Base-by-base conservation (phyloP, 371 early-diverging fungal genomes). In the Neoconidiobolus thromboides region DNA sequence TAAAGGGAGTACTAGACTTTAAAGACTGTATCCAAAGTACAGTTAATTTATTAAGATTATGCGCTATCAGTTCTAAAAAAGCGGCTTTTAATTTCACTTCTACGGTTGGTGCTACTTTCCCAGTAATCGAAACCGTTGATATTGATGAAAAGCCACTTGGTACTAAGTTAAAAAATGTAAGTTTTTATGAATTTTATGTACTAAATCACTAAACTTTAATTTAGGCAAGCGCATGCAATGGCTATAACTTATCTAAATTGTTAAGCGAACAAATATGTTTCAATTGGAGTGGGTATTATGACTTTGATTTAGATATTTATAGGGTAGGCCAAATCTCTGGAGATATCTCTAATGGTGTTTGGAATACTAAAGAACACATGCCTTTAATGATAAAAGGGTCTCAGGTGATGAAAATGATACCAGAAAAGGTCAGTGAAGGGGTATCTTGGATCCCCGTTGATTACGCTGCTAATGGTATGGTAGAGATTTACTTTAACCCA, bases 301-400 rank as follows among this genome's bases (percentile, higher is more conserved):
- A 64, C 6, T 64, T 73, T 6, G 71, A 72, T 2, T 64, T 66
- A 12, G 60, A 67, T 10, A 58, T 73, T 6, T 64, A 70, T 14
- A 69, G 73, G 12, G 60, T 73, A 41, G 73, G 71, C 3, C 76
- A 73, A 63, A 66, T 72, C 6, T 67, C 65, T 38, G 73, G 73
- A 36, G 71, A 73, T 42, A 64, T 68, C 5, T 44, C 48, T 0
- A 59, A 68, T 39, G 76, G 71, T 12, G 67, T 66, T 0, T 76
- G 76, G 76, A 76, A 76, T 36, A 61, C 58, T 1, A 62, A 59
- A 3, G 76, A 76, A 36, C 71, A 71, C 10, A 69, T 63, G 40
- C 70, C 73, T 1, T 49, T 72, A 7, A 38, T 60, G 10, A 49
- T 60, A 14, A 48, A 50, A 41, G 51, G 41, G 3, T 12, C 41